Evolutionary conservation across 108 stramenopile genomes (phyloP).

Genomic region (Conticribra guillardii): DNA sequence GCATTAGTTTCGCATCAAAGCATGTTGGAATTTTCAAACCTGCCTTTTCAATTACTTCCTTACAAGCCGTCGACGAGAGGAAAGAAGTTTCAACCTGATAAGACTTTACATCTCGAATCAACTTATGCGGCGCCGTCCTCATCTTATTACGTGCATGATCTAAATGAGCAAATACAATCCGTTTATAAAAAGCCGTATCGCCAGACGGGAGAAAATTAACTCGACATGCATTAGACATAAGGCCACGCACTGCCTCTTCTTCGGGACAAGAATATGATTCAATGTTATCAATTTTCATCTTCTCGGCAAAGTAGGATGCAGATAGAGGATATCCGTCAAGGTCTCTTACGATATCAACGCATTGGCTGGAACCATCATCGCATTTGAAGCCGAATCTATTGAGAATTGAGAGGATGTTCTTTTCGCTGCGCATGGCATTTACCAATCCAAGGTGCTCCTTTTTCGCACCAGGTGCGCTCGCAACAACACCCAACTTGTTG

Average conservation of each 20-base stretch:
- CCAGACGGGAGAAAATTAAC: constrained; percentile 20
- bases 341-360: constrained; percentile 66
- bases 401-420: constrained; percentile 45
- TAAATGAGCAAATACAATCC: constrained; percentile 61
- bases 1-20: constrained; percentile 44
- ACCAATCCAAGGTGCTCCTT: constrained; percentile 46
- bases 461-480: constrained; percentile 41
- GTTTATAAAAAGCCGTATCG: constrained; percentile 68
- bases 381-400: constrained; percentile 29
- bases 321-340: constrained; percentile 62
- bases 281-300: constrained; percentile 19
- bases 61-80: constrained; percentile 52
- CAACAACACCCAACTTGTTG: constrained; percentile 70
- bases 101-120: constrained; percentile 58
- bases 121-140: constrained; percentile 59
- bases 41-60: constrained; percentile 40
- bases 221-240: constrained; percentile 70
- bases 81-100: constrained; percentile 68
- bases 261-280: constrained; percentile 60
- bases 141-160: constrained; percentile 61
- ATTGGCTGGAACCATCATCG: constrained; percentile 54
- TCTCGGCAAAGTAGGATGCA: constrained; percentile 18
- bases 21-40: constrained; percentile 55
- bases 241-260: constrained; percentile 56
- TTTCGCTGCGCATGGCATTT: constrained; percentile 47